phyloP scores from a whole-genome alignment of 2,329 filamentous ascomycete species.

The Tolypocladium nubicola region DNA sequence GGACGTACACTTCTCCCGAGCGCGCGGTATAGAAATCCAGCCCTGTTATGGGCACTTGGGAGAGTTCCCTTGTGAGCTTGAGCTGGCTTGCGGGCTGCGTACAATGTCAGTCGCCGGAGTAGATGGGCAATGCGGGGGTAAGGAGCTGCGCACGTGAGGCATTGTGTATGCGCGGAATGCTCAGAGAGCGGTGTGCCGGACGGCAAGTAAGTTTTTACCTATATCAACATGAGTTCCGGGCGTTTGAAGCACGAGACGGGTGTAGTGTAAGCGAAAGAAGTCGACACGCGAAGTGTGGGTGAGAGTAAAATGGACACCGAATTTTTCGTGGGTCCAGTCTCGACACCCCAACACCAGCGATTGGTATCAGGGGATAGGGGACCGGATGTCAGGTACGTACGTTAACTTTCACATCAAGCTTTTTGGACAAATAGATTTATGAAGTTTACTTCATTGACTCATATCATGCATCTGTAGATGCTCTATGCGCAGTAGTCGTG shows the following conservation, averaged over 20 bases:
- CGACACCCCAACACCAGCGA: not conserved
- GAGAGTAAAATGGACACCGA: not conserved
- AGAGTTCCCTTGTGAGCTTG: slow-evolving; percentile 22
- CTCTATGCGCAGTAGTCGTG: slow-evolving; percentile 1
- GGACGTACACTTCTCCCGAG: slow-evolving; percentile 27
- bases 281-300: not conserved
- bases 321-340: not conserved
- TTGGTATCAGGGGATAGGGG: too few relatives aligned
- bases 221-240: not conserved
- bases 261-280: not conserved
- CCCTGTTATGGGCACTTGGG: slow-evolving; percentile 48
- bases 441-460: not conserved
- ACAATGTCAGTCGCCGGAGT: too few relatives aligned
- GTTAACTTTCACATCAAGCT: not conserved
- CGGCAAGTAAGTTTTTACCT: not conserved
- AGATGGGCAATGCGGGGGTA: too few relatives aligned
- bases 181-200: not conserved
- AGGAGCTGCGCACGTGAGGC: not conserved
- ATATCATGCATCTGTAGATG: slow-evolving; percentile 2
- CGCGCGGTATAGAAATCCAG: slow-evolving; percentile 37
- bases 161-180: not conserved
- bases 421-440: not conserved
- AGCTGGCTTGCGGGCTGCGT: slow-evolving; percentile 3
- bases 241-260: not conserved
- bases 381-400: not conserved